Evolutionary conservation across 768 basidiomycete species (phyloP), one percentile per base, ranked within the genome.

Genomic region (Rhodotorula diobovata): DNA sequence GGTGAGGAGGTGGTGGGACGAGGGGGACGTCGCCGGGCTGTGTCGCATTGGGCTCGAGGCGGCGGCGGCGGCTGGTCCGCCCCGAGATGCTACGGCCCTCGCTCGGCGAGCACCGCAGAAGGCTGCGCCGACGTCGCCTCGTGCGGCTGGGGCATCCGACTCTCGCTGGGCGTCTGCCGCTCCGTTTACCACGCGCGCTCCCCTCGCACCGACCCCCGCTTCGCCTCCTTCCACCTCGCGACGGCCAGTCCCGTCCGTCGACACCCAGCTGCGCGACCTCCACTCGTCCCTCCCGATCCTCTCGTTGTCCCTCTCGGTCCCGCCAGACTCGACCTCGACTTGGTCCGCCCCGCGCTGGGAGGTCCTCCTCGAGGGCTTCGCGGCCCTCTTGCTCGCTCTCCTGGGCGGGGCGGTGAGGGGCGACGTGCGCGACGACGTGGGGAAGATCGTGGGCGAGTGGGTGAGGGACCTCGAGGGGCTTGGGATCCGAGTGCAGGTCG

Each of bases 301-400:
- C 43, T 12, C 35, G 37, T 8, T 43, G 12, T 35, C 62, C 1
- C 54, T 72, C 59, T 32, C 58, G 9, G 30, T 63, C n/a, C 28
- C 62, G 0, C 53, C 50, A 1, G 20, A 48, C 0, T 5, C 48
- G 11, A 23, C 45, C 14, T 1, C 39, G 11, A 12, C n/a, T 7
- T 73, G 67, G 67, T 66, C 72, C 15, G 25, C 67, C 5, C 56
- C 64, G 15, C 43, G 72, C 2, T 73, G 65, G 50, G 72, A 73
- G 39, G 55, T 73, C 15, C 53, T 73, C 14, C 45, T 73, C 32
- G 72, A 73, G 39, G 11, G 21, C 11, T 10, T 55, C 11, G 58
- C 18, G 15, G 21, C 37, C 25, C 53, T 68, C 37, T 51, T 69
- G 0, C 20, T 34, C 20, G 67, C 63, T 2, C 35, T 72, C 3